Percentiles rank a stretch among this genome's conserved stretches.
Conservation (phyloP, 2,329 filamentous ascomycete species). For the Coniochaeta prunicola region DNA sequence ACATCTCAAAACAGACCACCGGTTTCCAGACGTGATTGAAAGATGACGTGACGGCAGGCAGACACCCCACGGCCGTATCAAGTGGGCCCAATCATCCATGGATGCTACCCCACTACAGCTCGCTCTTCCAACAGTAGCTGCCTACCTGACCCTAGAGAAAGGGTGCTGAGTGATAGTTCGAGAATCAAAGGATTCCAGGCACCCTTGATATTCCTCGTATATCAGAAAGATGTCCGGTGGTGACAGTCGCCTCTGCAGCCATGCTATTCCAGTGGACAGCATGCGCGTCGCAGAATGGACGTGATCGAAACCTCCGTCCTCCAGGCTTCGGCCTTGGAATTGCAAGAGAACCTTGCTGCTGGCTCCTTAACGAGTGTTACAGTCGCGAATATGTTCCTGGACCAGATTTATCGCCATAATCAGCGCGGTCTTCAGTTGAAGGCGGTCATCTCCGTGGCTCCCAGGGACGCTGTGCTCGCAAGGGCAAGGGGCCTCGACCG, state of each 20-base stretch:
- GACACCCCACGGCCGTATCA: too few species aligned
- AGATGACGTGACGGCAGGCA: neutral
- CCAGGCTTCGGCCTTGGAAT: conserved; percentile 3
- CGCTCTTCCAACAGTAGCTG: too few species aligned
- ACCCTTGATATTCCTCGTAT: neutral
- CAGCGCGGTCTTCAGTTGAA: conserved; percentile 10
- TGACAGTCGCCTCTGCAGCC: neutral
- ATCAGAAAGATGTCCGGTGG: neutral
- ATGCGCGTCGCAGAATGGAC: neutral
- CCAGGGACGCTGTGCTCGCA: conserved; percentile 24
- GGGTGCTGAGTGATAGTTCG: too few species aligned
- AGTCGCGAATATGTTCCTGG: conserved; percentile 11
- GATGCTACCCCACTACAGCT: too few species aligned
- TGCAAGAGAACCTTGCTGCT: conserved; percentile 4
- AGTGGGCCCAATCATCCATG: too few species aligned
- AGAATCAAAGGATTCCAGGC: neutral
- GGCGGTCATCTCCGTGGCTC: conserved; percentile 28
- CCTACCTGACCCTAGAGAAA: too few species aligned
- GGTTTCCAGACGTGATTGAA: too few species aligned
- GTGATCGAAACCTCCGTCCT: neutral
- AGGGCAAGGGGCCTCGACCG: conserved; percentile 29
- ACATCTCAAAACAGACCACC: too few species aligned
- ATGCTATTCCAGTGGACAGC: neutral
- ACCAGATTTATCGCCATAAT: conserved; percentile 17
- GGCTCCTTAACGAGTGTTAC: conserved; percentile 12